Conservation (phyloP, 192 early-diverging fungal genomes). For the Oehlia diaphana region DNA sequence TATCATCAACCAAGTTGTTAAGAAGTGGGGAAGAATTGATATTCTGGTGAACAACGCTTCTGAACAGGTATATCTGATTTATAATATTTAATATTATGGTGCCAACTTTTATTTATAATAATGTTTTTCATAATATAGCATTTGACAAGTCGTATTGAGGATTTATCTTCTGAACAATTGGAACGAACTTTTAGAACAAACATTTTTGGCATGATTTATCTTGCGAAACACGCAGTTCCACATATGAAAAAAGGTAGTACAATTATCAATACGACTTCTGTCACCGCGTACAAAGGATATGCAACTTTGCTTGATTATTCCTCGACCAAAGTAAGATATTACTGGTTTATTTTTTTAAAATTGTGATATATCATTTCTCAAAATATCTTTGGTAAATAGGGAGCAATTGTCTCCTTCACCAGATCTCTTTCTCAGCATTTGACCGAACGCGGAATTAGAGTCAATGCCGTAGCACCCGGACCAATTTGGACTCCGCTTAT, state of each 20-base stretch:
- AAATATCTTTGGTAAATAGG: slow-evolving; percentile 14
- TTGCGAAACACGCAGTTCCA: slow-evolving; percentile 47
- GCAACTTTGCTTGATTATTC: slow-evolving; percentile 51
- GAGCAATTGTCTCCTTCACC: slow-evolving; percentile 55
- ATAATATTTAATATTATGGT: no score
- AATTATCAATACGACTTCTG: slow-evolving; percentile 55
- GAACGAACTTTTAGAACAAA: slow-evolving; percentile 49
- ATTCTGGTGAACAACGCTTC: slow-evolving; percentile 48
- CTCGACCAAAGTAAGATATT: slow-evolving; percentile 40
- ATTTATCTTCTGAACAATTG: slow-evolving; percentile 42
- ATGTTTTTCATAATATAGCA: slow-evolving; percentile 27
- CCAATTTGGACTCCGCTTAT: slow-evolving; percentile 59
- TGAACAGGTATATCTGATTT: slow-evolving; percentile 31
- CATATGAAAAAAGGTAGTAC: slow-evolving; percentile 44
- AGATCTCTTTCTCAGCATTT: slow-evolving; percentile 51
- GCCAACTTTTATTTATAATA: neutral
- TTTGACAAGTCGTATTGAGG: slow-evolving; percentile 36
- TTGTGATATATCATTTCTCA: neutral
- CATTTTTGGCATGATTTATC: slow-evolving; percentile 50
- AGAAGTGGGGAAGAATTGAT: slow-evolving; percentile 37
- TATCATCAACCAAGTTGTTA: slow-evolving; percentile 40
- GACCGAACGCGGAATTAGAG: slow-evolving; percentile 44
- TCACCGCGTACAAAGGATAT: slow-evolving; percentile 54
- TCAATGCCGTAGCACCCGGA: slow-evolving; percentile 55
- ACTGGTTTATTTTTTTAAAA: neutral